These are phyloP conservation scores for Blepharisma japonicum DNA, from an alignment of 73 alveolate species.

Conservation along the genomic window DNA sequence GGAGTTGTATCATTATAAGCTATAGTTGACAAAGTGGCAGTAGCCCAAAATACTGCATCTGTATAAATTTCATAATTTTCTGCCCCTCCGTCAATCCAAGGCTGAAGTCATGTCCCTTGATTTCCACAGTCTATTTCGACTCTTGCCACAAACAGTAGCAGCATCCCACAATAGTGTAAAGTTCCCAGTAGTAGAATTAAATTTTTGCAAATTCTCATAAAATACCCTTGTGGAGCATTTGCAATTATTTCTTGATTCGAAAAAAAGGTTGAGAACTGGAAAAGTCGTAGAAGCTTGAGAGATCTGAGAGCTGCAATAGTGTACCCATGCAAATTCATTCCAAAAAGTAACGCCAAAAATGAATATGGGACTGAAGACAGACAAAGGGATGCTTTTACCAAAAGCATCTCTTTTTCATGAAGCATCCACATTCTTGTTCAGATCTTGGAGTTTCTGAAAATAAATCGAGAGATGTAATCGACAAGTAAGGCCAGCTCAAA, in stretches of 20 bases:
- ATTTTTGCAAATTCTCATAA: not conserved
- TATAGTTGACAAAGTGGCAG: not conserved
- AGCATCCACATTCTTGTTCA: conserved; percentile 51
- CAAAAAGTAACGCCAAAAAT: not conserved
- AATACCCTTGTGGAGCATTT: not conserved
- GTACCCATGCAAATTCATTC: conserved; percentile 12
- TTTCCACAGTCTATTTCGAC: not conserved
- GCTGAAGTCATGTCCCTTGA: not conserved
- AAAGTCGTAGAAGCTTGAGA: not conserved
- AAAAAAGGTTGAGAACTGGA: conserved; percentile 13
- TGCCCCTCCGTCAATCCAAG: not conserved
- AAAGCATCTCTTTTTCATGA: conserved; percentile 32
- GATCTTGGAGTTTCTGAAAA: not conserved
- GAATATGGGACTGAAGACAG: conserved; percentile 28
- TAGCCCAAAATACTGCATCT: not conserved
- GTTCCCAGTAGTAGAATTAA: not conserved
- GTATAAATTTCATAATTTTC: conserved; percentile 5
- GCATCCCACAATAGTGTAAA: not conserved
- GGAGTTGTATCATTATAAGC: no score
- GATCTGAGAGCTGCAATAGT: not conserved
- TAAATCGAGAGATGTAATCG: conserved; percentile 35
- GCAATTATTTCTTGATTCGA: conserved; percentile 1
- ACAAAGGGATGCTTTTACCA: conserved; percentile 13
- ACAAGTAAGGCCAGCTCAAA: conserved; percentile 43
- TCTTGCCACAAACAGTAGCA: not conserved